Percentiles rank a stretch among this genome's conserved stretches.
These are phyloP conservation scores for Colletotrichum agaves DNA, from an alignment of 2,329 filamentous ascomycete species.

Conservation along the genomic window DNA sequence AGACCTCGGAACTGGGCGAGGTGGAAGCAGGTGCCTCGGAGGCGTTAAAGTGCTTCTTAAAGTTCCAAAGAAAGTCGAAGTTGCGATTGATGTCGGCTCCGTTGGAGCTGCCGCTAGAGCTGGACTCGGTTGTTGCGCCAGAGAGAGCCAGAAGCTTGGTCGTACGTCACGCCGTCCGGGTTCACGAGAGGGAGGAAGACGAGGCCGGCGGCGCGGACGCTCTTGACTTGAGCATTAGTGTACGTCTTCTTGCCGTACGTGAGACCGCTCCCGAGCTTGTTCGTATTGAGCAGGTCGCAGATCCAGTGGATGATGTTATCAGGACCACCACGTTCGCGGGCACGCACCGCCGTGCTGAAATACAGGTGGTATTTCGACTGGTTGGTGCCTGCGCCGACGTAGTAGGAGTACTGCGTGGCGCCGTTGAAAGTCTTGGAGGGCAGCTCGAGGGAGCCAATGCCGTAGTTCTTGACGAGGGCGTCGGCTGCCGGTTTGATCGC, in stretches of 20 bases:
- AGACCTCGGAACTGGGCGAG: conserved; percentile 53
- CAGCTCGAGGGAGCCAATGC: conserved; percentile 53
- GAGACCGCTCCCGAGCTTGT: conserved; percentile 59
- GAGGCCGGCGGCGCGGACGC: conserved; percentile 62
- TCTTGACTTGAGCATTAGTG: conserved; percentile 61
- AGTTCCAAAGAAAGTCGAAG: conserved; percentile 69
- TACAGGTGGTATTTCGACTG: conserved; percentile 57
- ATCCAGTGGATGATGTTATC: conserved; percentile 69
- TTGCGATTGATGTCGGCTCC: conserved; percentile 67
- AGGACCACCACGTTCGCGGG: conserved; percentile 66
- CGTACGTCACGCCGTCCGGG: conserved; percentile 63
- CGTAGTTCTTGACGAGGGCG: conserved; percentile 53
- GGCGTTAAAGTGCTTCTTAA: conserved; percentile 53
- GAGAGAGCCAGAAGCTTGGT: conserved; percentile 60
- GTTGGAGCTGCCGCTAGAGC: conserved; percentile 41
- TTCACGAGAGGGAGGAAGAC: conserved; percentile 64
- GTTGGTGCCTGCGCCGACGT: conserved; percentile 40
- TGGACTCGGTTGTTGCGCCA: conserved; percentile 64
- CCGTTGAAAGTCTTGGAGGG: conserved; percentile 57
- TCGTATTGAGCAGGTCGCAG: conserved; percentile 65
- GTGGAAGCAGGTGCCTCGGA: conserved; percentile 48
- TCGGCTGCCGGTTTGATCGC: conserved; percentile 58
- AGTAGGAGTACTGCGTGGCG: conserved; percentile 39
- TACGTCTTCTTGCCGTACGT: conserved; percentile 63
- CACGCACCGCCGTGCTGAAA: conserved; percentile 65